Conservation (phyloP, 75 land plant species). For the Selaginella moellendorffii region DNA sequence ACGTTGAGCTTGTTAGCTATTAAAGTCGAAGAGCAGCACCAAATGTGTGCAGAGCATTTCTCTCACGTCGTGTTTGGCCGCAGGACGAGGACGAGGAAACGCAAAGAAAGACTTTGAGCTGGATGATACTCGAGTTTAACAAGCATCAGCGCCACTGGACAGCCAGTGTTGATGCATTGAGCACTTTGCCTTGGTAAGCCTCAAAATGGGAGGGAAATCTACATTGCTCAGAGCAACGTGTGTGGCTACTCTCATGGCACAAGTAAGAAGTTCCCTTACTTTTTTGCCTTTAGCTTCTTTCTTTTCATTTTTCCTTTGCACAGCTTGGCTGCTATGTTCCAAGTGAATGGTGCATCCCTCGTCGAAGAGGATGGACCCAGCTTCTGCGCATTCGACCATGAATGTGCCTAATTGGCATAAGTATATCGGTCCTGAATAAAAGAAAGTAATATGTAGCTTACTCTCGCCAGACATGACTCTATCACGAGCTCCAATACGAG, state of each 20-base stretch:
- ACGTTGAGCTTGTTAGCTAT: background rate
- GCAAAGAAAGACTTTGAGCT: slow-evolving; percentile 29
- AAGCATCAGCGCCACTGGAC: slow-evolving; percentile 40
- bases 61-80: no score
- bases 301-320: slow-evolving; percentile 2
- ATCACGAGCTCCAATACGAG: no score
- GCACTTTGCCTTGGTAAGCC: slow-evolving; percentile 72
- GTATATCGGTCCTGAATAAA: no score
- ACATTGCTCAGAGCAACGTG: slow-evolving; percentile 84
- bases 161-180: slow-evolving; percentile 39
- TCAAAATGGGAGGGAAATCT: slow-evolving; percentile 98
- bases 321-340: slow-evolving; percentile 92
- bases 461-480: no score
- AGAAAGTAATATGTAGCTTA: no score
- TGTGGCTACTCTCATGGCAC: slow-evolving; percentile 80
- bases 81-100: slow-evolving; percentile 38
- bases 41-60: background rate
- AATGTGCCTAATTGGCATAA: no score
- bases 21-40: background rate
- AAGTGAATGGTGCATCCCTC: slow-evolving; percentile 41
- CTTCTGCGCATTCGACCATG: no score
- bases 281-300: no score
- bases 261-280: no score
- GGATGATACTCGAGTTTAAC: slow-evolving; percentile 40
- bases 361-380: no score